phyloP scores from a whole-genome alignment of 176 grass and related monocot genomes.

The Chrysopogon serrulatus region DNA sequence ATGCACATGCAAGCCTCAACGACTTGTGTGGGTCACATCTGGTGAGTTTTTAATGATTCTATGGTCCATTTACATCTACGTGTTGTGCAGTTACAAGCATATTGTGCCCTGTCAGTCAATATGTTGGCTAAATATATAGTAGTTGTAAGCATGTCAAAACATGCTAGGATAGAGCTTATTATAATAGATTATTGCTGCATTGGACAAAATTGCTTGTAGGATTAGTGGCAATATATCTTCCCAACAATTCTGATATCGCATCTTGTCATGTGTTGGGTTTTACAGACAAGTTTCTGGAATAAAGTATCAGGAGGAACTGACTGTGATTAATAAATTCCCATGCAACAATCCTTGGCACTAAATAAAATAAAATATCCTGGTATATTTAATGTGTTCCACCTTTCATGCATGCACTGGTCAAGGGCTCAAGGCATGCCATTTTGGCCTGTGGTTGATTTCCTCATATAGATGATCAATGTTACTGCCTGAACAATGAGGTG shows the following conservation, averaged over 20 bases:
- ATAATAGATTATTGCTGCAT: not conserved
- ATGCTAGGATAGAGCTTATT: constrained; percentile 2
- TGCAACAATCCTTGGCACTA: not conserved
- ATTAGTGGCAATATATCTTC: not conserved
- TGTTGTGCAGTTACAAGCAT: not conserved
- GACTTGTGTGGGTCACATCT: constrained; percentile 75
- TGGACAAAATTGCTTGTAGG: not conserved
- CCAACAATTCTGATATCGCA: not conserved
- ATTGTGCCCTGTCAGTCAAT: not conserved
- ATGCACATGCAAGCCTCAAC: constrained; percentile 55
- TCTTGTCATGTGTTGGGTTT: not conserved
- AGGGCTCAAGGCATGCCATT: not conserved
- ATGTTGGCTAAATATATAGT: not conserved
- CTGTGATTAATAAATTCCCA: not conserved
- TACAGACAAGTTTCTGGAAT: not conserved
- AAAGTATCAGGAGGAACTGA: not conserved
- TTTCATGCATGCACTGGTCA: no score
- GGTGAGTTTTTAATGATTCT: constrained; percentile 34
- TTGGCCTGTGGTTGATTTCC: not conserved
- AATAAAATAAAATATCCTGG: not conserved
- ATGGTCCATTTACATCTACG: not conserved
- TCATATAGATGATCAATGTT: not conserved
- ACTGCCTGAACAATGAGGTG: not conserved
- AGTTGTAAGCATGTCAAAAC: not conserved
- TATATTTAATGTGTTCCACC: no score